A percentile compares a stretch with the other conserved stretches of the same genome.
phyloP scores from a whole-genome alignment of 2,329 filamentous ascomycete species.

The Cordyceps fumosorosea region DNA sequence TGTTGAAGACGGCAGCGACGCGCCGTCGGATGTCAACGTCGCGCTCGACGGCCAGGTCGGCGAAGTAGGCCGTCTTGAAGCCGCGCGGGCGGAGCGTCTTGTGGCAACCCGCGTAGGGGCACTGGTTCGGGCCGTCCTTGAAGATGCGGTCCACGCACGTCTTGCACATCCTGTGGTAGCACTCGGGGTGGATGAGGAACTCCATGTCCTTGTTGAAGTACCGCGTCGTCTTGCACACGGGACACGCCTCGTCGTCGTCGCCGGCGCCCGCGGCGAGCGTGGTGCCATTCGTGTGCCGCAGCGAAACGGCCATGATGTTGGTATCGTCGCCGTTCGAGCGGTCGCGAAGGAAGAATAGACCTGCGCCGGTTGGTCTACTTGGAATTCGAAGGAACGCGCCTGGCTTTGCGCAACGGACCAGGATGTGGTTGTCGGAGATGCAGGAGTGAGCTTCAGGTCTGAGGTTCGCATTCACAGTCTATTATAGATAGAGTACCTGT shows the following conservation, averaged over 20 bases:
- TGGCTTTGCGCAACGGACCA: background rate
- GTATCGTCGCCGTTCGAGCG: too few relatives aligned
- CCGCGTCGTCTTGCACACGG: constrained; percentile 92
- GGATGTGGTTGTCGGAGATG: background rate
- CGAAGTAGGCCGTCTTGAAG: constrained; percentile 86
- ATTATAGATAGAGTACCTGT: too few relatives aligned
- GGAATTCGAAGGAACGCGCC: background rate
- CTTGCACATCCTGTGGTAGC: constrained; percentile 98
- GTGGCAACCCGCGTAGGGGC: constrained; percentile 82
- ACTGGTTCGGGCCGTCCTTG: constrained; percentile 82
- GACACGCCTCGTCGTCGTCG: constrained; percentile 67
- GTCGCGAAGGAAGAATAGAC: background rate
- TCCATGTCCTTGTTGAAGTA: constrained; percentile 93
- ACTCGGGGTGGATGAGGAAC: constrained; percentile 96
- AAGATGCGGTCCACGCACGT: constrained; percentile 94
- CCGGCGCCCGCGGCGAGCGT: constrained; percentile 18
- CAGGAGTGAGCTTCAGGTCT: background rate
- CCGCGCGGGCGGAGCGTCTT: constrained; percentile 78
- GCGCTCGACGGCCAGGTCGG: constrained; percentile 78
- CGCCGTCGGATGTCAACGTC: constrained; percentile 87
- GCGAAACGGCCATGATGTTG: constrained; percentile 9
- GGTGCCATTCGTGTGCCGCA: constrained; percentile 9
- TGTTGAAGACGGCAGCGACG: constrained; percentile 78
- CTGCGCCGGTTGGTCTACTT: background rate
- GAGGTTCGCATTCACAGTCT: background rate